Evolutionary conservation across 352 stramenopile species (phyloP).

Genomic region (Chrysophaeum taylorii): DNA sequence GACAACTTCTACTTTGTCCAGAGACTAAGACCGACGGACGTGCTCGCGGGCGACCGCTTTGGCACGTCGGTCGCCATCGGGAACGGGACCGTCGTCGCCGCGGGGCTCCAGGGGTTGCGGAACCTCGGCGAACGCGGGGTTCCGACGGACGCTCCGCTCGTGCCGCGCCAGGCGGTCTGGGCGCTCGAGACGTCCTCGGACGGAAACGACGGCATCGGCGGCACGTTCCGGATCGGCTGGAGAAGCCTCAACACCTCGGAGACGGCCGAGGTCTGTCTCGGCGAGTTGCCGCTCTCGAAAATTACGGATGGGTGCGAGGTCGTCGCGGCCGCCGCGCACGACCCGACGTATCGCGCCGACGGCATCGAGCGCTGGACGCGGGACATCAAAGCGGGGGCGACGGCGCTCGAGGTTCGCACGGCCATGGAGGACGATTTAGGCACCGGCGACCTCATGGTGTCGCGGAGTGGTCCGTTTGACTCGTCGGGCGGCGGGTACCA

Average conservation of each 20-base stretch:
- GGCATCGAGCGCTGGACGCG: constrained; percentile 13
- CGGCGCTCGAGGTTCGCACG: constrained; percentile 13
- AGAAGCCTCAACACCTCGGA: constrained; percentile 8
- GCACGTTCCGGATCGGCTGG: constrained; percentile 29
- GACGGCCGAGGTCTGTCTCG: background rate
- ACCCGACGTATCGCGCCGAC: too few species aligned
- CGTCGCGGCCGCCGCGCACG: too few species aligned
- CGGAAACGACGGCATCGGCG: constrained; percentile 19
- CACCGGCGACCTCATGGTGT: constrained; percentile 56
- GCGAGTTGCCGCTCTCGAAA: background rate
- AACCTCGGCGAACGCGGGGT: background rate
- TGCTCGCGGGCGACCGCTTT: constrained; percentile 41
- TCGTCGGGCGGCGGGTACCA: background rate
- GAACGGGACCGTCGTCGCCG: constrained; percentile 37
- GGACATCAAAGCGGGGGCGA: constrained; percentile 8
- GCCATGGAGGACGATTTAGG: constrained; percentile 54
- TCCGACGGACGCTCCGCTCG: background rate
- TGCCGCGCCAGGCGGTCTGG: background rate
- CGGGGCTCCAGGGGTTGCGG: constrained; percentile 24
- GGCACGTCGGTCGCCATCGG: constrained; percentile 43
- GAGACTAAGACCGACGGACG: constrained; percentile 40
- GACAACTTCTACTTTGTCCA: constrained; percentile 37
- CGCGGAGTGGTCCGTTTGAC: constrained; percentile 40
- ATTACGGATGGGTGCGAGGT: too few species aligned
- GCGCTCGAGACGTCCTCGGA: constrained; percentile 19